A percentile compares a stretch with the other conserved stretches of the same genome.
Evolutionary conservation across 306 rosid species (phyloP).

Genomic region (Quercus dentata): DNA sequence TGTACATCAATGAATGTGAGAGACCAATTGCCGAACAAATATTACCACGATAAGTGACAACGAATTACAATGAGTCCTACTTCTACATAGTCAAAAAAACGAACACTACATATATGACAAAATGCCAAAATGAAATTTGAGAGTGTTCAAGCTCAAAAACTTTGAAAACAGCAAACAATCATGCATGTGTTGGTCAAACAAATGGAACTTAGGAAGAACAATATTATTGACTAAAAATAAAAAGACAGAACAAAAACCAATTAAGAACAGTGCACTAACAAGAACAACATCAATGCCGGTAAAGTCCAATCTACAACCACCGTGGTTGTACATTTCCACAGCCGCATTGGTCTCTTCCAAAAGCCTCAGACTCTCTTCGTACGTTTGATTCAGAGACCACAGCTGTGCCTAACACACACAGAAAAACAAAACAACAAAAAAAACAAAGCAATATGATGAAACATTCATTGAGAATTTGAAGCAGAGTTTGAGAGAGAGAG

Average conservation of each 20-base stretch:
- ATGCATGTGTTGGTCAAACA: not conserved
- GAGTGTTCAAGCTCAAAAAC: not conserved
- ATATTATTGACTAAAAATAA: not conserved
- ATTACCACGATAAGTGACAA: not conserved
- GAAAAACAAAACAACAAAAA: not conserved
- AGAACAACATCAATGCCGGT: slow-evolving; percentile 56
- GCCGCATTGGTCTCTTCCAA: slow-evolving; percentile 85
- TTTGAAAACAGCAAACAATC: not conserved
- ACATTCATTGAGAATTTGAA: not conserved
- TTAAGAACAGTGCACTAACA: slow-evolving; percentile 32
- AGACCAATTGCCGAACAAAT: too few relatives aligned
- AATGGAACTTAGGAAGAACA: not conserved
- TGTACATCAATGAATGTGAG: too few relatives aligned
- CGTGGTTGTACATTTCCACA: slow-evolving; percentile 79
- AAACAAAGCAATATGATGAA: not conserved
- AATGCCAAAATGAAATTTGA: not conserved
- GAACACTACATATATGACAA: not conserved
- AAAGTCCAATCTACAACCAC: slow-evolving; percentile 65
- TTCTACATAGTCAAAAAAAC: not conserved
- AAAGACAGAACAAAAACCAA: not conserved
- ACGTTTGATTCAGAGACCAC: slow-evolving; percentile 61
- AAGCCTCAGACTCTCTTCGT: slow-evolving; percentile 70
- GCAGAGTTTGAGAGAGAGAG: not conserved
- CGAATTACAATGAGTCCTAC: not conserved
- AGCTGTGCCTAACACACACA: slow-evolving; percentile 53